Conservation (phyloP, 2,329 filamentous ascomycete species). For the Gremmenia infestans region DNA sequence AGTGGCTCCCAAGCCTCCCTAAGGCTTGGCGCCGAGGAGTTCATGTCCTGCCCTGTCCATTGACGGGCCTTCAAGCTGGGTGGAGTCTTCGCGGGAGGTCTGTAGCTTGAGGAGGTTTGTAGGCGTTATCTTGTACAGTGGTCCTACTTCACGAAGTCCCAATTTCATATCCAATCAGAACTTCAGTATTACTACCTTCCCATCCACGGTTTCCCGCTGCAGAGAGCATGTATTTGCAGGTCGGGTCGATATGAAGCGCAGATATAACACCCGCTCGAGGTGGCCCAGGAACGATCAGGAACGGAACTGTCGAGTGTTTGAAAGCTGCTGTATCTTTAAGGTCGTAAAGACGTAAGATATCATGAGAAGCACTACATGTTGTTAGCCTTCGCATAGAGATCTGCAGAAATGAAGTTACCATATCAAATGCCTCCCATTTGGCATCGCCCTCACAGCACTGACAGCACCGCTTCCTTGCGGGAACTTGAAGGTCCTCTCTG, state of each 20-base stretch:
- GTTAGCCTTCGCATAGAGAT: not conserved
- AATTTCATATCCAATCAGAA: slow-evolving; percentile 92
- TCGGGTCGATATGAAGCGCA: slow-evolving; percentile 79
- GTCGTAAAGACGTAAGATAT: slow-evolving; percentile 91
- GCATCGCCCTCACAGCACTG: slow-evolving; percentile 83
- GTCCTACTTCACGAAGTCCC: slow-evolving; percentile 14
- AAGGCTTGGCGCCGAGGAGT: not conserved
- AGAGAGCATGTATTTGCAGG: slow-evolving; percentile 85
- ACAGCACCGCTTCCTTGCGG: slow-evolving; percentile 86
- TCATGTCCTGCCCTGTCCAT: not conserved
- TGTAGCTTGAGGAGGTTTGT: not conserved
- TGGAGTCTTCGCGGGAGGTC: not conserved
- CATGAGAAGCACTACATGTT: slow-evolving; percentile 68
- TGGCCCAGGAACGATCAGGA: slow-evolving; percentile 90
- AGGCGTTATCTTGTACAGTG: not conserved
- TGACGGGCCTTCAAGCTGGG: not conserved
- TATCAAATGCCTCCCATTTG: slow-evolving; percentile 84
- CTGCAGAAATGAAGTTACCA: slow-evolving; percentile 50
- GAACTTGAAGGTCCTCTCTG: slow-evolving; percentile 78
- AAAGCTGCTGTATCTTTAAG: slow-evolving; percentile 58
- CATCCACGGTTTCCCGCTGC: slow-evolving; percentile 89
- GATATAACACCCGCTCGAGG: slow-evolving; percentile 81
- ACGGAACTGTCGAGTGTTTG: slow-evolving; percentile 79
- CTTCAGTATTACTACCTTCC: slow-evolving; percentile 88
- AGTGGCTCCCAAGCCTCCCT: no score